Percentiles rank a stretch among this genome's conserved stretches.
Conservation (phyloP, 768 basidiomycete species). For the Tremella fuciformis region DNA sequence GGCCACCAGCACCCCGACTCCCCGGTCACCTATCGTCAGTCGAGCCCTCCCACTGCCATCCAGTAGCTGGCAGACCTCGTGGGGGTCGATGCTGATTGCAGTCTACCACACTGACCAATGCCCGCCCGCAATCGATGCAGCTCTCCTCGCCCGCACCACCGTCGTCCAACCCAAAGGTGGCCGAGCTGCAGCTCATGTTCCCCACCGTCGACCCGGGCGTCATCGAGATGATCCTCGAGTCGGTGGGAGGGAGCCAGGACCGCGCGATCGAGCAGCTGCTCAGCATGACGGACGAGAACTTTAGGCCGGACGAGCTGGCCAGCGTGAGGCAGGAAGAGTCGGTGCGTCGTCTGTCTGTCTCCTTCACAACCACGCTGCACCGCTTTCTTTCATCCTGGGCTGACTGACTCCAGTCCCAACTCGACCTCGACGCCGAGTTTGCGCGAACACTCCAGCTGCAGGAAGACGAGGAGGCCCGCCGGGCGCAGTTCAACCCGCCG, state of each 20-base stretch:
- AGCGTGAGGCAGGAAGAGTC: slow-evolving; percentile 29
- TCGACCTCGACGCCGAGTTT: slow-evolving; percentile 50
- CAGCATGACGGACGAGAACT: slow-evolving; percentile 50
- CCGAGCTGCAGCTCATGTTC: slow-evolving; percentile 45
- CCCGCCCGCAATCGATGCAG: too few relatives aligned
- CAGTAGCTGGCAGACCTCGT: too few relatives aligned
- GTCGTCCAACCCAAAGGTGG: slow-evolving; percentile 18
- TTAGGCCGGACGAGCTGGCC: slow-evolving; percentile 40
- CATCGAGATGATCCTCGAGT: slow-evolving; percentile 49
- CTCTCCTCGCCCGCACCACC: too few relatives aligned
- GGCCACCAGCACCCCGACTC: neutral
- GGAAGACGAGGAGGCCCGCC: slow-evolving; percentile 36
- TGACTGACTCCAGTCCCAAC: slow-evolving; percentile 32
- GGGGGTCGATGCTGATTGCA: too few relatives aligned
- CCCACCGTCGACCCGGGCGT: slow-evolving; percentile 46
- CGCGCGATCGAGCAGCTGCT: slow-evolving; percentile 50
- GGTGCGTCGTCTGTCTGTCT: slow-evolving; percentile 25
- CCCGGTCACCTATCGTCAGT: neutral
- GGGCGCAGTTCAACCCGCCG: slow-evolving; percentile 10
- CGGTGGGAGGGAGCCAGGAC: slow-evolving; percentile 41
- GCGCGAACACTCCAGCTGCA: slow-evolving; percentile 50
- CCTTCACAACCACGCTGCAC: neutral
- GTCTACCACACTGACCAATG: too few relatives aligned
- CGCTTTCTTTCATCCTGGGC: neutral
- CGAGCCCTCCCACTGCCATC: too few relatives aligned